These are phyloP conservation scores for Galeopsis tetrahit DNA, from an alignment of 257 asterid species.

Conservation along the genomic window DNA sequence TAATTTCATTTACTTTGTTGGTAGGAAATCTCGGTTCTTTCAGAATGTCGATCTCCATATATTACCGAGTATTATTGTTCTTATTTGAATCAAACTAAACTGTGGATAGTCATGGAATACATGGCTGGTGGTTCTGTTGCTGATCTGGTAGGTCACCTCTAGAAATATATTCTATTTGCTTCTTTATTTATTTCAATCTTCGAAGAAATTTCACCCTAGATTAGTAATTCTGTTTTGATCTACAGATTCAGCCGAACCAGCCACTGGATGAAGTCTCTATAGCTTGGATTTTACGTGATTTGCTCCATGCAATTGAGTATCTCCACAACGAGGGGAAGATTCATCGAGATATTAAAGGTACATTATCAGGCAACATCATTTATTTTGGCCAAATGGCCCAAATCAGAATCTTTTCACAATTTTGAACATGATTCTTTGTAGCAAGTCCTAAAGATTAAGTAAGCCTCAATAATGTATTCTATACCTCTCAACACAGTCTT, in stretches of 20 bases:
- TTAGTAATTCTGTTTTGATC: slow-evolving; percentile 3
- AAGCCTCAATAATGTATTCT: slow-evolving; percentile 13
- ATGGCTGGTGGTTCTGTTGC: slow-evolving; percentile 99
- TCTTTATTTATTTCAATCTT: slow-evolving; percentile 22
- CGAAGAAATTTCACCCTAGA: slow-evolving; percentile 12
- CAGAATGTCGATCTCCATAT: slow-evolving; percentile 92
- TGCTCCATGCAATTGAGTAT: slow-evolving; percentile 95
- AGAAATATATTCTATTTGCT: slow-evolving; percentile 29
- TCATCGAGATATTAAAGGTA: slow-evolving; percentile 99
- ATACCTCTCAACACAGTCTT: slow-evolving; percentile 9
- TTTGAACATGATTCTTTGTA: slow-evolving; percentile 17
- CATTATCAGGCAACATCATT: slow-evolving; percentile 23
- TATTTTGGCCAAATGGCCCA: slow-evolving; percentile 1
- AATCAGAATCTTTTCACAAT: neutral
- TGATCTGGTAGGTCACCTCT: slow-evolving; percentile 70
- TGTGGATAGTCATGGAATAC: slow-evolving; percentile 99
- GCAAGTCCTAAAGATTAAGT: slow-evolving; percentile 14
- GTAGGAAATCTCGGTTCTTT: slow-evolving; percentile 97
- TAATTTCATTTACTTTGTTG: slow-evolving; percentile 34
- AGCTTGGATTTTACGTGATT: slow-evolving; percentile 91
- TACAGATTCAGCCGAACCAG: slow-evolving; percentile 95
- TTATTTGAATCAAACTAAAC: slow-evolving; percentile 79
- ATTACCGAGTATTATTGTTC: slow-evolving; percentile 98
- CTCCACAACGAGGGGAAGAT: slow-evolving; percentile 98
- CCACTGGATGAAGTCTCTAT: slow-evolving; percentile 97